Percentiles rank a stretch among this genome's conserved stretches.
phyloP scores from a whole-genome alignment of 768 basidiomycete species.

The Tricholoma sp. region DNA sequence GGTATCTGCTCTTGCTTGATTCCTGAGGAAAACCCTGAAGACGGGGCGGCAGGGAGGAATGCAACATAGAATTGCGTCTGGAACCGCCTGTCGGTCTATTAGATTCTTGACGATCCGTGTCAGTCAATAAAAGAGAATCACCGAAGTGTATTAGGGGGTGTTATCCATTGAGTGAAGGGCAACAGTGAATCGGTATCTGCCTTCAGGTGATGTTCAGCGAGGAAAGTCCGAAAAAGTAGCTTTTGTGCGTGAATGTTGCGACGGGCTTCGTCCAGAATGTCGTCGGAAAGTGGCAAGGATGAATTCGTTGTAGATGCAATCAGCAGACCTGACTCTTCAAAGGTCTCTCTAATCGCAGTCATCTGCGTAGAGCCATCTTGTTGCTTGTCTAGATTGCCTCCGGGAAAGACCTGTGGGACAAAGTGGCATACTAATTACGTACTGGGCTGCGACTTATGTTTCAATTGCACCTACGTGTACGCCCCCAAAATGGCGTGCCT shows the following conservation, averaged over 20 bases:
- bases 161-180: slow-evolving; percentile 76
- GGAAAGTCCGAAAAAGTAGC: slow-evolving; percentile 47
- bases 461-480: slow-evolving; percentile 46
- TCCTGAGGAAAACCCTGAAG: slow-evolving; percentile 48
- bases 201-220: slow-evolving; percentile 37
- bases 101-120: slow-evolving; percentile 1
- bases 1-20: slow-evolving; percentile 53
- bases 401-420: slow-evolving; percentile 63
- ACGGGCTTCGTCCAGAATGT: slow-evolving; percentile 48
- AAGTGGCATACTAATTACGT: slow-evolving; percentile 1
- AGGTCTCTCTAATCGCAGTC: slow-evolving; percentile 72
- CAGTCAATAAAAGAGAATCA: slow-evolving; percentile 14
- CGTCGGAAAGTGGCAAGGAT: slow-evolving; percentile 25
- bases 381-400: slow-evolving; percentile 58
- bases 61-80: slow-evolving; percentile 65
- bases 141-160: slow-evolving; percentile 52
- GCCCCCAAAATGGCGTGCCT: slow-evolving; percentile 58
- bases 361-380: slow-evolving; percentile 54
- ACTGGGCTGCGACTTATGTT: background rate
- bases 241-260: slow-evolving; percentile 49
- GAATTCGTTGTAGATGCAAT: slow-evolving; percentile 38
- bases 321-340: slow-evolving; percentile 70
- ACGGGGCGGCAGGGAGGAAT: slow-evolving; percentile 44
- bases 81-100: slow-evolving; percentile 48
- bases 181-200: slow-evolving; percentile 43